Evolutionary conservation across 2,329 filamentous ascomycete genomes (phyloP), one percentile per base, ranked within the genome.

Genomic region (Pyrenophora graminea): DNA sequence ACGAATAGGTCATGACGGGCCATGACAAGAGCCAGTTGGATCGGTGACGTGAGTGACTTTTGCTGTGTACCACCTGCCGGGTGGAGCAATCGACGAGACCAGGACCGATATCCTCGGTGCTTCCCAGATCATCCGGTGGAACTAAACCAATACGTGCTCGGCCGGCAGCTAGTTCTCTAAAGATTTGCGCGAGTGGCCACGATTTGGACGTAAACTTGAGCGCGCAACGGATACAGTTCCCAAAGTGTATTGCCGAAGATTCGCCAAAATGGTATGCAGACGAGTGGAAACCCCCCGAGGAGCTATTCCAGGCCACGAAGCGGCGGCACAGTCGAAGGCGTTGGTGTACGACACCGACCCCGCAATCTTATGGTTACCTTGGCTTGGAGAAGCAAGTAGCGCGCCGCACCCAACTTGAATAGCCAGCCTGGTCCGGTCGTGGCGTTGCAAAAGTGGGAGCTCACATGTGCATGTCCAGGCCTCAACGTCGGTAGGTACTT

Each of bases 371-470:
- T 51, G 51, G 47, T 30, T 25, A 45, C 15, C 18, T 19, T 47
- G 23, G 18, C 45, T 51, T 57, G 57, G 51, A 58, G 43, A 52
- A 53, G 32, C 43, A 49, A 38, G 31, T 48, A 56, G 57, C 53
- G 56, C 58, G 53, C 61, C 63, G 57, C 50, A 58, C 47, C 45
- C 18, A 32, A 36, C 41, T 45, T 18, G 31, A 15, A 36, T 18
- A 19, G 17, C 15, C 17, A 25, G 41, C 42, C 49, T 52, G 44
- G 58, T 39, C 18, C 9, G 12, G 48, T 21, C 49, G 57, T 59
- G 53, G 63, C 64, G 55, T 62, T 63, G 62, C 63, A 48, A 55
- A 61, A 55, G 63, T 67, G 47, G 61, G 57, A 63, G 66, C 63
- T 70, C 69, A 64, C 69, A 64, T 60, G 56, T 64, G 43, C 56